Conservation (phyloP, 2,329 filamentous ascomycete genomes). For the Fusarium denticulatum region DNA sequence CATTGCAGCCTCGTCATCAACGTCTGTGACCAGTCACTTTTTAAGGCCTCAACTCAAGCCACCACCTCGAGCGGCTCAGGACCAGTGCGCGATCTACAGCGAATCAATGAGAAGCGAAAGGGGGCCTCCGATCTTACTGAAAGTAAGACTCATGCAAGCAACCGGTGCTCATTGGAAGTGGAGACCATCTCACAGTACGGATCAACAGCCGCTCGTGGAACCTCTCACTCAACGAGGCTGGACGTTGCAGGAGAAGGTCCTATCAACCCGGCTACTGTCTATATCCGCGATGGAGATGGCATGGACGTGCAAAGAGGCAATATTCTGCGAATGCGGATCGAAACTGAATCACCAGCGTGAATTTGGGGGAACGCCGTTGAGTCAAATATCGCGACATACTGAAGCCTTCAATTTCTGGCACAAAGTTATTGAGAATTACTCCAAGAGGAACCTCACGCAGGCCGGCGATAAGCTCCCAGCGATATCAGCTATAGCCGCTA, state of each 20-base stretch:
- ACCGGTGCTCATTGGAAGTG: slow-evolving; percentile 34
- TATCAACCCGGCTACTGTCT: slow-evolving; percentile 24
- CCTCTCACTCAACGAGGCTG: slow-evolving; percentile 27
- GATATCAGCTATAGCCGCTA: slow-evolving; percentile 43
- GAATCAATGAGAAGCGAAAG: background rate
- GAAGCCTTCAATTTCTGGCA: slow-evolving; percentile 44
- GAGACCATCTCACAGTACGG: background rate
- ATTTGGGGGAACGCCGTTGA: slow-evolving; percentile 29
- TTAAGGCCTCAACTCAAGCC: slow-evolving; percentile 4
- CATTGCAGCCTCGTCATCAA: slow-evolving; percentile 30
- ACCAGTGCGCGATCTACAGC: background rate
- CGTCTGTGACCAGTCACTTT: slow-evolving; percentile 16
- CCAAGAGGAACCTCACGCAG: slow-evolving; percentile 35
- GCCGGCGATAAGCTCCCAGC: slow-evolving; percentile 43
- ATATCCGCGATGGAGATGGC: slow-evolving; percentile 27
- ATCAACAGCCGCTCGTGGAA: slow-evolving; percentile 17
- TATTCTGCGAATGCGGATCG: slow-evolving; percentile 42
- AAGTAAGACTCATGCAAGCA: slow-evolving; percentile 18
- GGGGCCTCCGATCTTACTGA: background rate
- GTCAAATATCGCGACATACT: slow-evolving; percentile 10
- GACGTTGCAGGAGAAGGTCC: slow-evolving; percentile 34
- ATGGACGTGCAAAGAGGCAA: slow-evolving; percentile 30
- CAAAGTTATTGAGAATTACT: slow-evolving; percentile 44
- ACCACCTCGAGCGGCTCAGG: background rate
- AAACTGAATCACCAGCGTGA: slow-evolving; percentile 37